Evolutionary conservation across 129 eudicot genomes (phyloP), one percentile per base, ranked within the genome.

Genomic region (Saussurea involucrata): DNA sequence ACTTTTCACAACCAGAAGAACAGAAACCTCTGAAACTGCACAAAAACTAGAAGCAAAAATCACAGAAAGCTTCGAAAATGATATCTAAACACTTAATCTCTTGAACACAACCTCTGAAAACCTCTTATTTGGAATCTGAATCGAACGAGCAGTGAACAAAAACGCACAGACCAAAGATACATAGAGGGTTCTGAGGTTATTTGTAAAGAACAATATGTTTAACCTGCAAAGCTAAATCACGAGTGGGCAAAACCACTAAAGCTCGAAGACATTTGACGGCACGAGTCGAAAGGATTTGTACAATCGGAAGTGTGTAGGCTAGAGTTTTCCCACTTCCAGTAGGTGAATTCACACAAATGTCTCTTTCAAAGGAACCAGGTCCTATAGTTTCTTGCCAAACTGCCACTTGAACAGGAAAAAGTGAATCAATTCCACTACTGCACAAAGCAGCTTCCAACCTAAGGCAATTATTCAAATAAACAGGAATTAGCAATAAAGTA

Each of bases 371-470:
- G 29, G 85, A 88, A 68, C 98, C 97, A 27, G 97, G 97, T 8
- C 98, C 98, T n/a, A 91, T 73, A 11, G 96, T 91, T 85, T 94
- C 97, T 65, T 89, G 96, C 98, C 98, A 94, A 63, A 91, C 96
- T 22, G 93, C 93, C 24, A 91, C 88, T 87, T 94, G 98, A 63
- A 91, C 97, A 4, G 97, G 93, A 80, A 91, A 94, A 40, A 91
- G 92, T 46, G 97, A 94, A 72, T 79, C 61, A 57, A 89, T 66
- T 17, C 91, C 91, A 80, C 76, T 83, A 24, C 69, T 80, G 66
- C 74, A 70, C 83, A 94, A 80, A 31, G 92, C 96, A 67, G 10
- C 83, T 78, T 81, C 84, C 75, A 94, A 83, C 81, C 98, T 93
- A 80, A 69, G 36, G 32, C 71, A 77, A 77, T n/a, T 11, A 64